A percentile compares a stretch with the other conserved stretches of the same genome.
These are phyloP conservation scores for Alternaria alternata DNA, from an alignment of 2,329 filamentous ascomycete genomes.

Conservation along the genomic window DNA sequence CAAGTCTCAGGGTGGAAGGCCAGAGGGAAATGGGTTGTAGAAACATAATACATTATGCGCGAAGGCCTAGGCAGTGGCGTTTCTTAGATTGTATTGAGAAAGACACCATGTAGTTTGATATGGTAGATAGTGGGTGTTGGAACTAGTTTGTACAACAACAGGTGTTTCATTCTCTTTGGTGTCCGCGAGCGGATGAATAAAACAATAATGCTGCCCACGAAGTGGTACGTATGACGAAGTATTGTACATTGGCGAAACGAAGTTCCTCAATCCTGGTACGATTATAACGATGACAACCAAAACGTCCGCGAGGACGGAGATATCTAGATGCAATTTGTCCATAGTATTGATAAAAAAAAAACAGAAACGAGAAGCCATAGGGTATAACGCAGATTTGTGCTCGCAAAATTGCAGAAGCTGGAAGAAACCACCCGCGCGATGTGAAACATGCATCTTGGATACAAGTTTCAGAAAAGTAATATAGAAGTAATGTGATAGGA, in stretches of 20 bases:
- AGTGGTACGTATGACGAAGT: slow-evolving; percentile 13
- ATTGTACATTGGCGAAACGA: slow-evolving; percentile 8
- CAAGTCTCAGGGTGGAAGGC: background rate
- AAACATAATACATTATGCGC: background rate
- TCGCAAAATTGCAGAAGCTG: slow-evolving; percentile 12
- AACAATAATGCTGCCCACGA: background rate
- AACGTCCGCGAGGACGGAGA: slow-evolving; percentile 23
- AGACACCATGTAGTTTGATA: background rate
- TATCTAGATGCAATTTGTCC: slow-evolving; percentile 24
- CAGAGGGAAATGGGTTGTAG: background rate
- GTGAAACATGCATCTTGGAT: slow-evolving; percentile 1
- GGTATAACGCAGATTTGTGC: slow-evolving; percentile 26
- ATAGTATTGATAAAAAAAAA: background rate
- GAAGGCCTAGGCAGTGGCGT: background rate
- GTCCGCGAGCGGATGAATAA: background rate
- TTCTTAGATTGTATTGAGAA: background rate
- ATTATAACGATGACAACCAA: slow-evolving; percentile 3
- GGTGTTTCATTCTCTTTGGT: background rate
- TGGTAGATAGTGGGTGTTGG: background rate
- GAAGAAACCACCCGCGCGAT: slow-evolving; percentile 13
- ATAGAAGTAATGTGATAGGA: background rate
- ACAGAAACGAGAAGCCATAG: slow-evolving; percentile 3
- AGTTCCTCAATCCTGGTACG: background rate
- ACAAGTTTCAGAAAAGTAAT: background rate
- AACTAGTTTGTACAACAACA: background rate